Percentiles rank a stretch among this genome's conserved stretches.
These are phyloP conservation scores for Kwoniella bestiolae DNA, from an alignment of 768 basidiomycete genomes.

Conservation along the genomic window DNA sequence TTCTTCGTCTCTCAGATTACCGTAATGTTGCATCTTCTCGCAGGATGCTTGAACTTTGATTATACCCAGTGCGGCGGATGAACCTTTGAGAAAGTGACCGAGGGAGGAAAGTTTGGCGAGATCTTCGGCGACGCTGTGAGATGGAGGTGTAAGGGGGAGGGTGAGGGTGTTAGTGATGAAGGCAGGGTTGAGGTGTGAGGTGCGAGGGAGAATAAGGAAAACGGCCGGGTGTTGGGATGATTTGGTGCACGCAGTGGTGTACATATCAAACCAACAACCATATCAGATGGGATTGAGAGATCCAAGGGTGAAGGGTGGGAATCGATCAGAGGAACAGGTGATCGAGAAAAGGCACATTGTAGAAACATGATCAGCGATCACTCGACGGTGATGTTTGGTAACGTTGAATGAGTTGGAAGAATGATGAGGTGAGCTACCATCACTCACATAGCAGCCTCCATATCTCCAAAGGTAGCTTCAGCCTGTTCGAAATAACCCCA, in stretches of 20 bases:
- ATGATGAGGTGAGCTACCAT: not conserved
- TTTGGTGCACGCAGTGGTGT: no score
- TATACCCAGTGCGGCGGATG: constrained; percentile 90
- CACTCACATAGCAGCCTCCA: constrained; percentile 79
- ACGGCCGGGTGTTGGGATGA: not conserved
- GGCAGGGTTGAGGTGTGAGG: not conserved
- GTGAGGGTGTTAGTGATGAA: not conserved
- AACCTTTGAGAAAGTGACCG: constrained; percentile 97
- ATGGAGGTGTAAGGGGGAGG: not conserved
- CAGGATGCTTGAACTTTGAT: constrained; percentile 79
- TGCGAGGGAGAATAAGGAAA: not conserved
- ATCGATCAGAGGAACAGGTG: not conserved
- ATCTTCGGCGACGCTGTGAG: constrained; percentile 64
- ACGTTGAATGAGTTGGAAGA: not conserved
- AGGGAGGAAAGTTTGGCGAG: constrained; percentile 70
- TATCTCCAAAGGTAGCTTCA: constrained; percentile 70
- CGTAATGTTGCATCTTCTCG: constrained; percentile 89
- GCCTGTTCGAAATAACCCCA: constrained; percentile 82
- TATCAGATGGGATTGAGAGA: no score
- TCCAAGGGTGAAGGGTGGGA: not conserved
- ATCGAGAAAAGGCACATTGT: not conserved
- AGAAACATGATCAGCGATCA: not conserved
- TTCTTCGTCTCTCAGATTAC: constrained; percentile 67
- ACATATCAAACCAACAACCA: no score
- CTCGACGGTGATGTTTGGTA: no score